A percentile compares a stretch with the other conserved stretches of the same genome.
phyloP scores from a whole-genome alignment of 495 filamentous ascomycete genomes.

The Margaritispora aquatica region DNA sequence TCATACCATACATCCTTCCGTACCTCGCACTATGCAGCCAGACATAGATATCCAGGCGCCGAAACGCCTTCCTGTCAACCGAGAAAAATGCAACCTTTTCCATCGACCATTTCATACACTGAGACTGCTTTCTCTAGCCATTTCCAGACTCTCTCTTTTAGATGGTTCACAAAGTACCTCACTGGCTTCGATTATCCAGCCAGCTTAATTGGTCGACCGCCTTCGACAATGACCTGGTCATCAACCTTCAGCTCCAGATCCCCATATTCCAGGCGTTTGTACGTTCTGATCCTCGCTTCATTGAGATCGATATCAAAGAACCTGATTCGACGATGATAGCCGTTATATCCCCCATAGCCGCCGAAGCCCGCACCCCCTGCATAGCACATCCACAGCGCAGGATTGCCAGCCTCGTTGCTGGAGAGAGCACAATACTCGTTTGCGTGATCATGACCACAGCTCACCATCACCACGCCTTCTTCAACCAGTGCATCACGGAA shows the following conservation, averaged over 20 bases:
- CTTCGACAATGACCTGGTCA: conserved; percentile 83
- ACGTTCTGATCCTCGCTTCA: conserved; percentile 77
- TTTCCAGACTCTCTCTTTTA: background rate
- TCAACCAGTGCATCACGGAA: conserved; percentile 83
- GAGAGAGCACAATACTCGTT: conserved; percentile 90
- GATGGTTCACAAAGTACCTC: background rate
- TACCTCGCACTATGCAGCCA: background rate
- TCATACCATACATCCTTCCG: background rate
- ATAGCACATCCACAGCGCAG: conserved; percentile 97
- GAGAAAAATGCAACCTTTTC: background rate
- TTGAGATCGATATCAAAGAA: conserved; percentile 93
- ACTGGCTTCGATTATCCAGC: background rate
- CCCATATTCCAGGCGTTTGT: conserved; percentile 85
- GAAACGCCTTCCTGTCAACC: background rate
- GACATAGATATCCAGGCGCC: background rate
- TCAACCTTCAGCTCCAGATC: conserved; percentile 67
- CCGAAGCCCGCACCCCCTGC: conserved; percentile 85
- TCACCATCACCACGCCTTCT: conserved; percentile 77
- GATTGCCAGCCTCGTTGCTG: conserved; percentile 41
- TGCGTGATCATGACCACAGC: conserved; percentile 91
- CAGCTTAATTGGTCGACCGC: conserved; percentile 45
- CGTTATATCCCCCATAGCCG: conserved; percentile 86
- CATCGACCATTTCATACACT: background rate
- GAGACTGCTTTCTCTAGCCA: background rate
- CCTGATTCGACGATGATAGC: conserved; percentile 75